Conservation (phyloP, 495 filamentous ascomycete species). For the Polyplosphaeria fusca region DNA sequence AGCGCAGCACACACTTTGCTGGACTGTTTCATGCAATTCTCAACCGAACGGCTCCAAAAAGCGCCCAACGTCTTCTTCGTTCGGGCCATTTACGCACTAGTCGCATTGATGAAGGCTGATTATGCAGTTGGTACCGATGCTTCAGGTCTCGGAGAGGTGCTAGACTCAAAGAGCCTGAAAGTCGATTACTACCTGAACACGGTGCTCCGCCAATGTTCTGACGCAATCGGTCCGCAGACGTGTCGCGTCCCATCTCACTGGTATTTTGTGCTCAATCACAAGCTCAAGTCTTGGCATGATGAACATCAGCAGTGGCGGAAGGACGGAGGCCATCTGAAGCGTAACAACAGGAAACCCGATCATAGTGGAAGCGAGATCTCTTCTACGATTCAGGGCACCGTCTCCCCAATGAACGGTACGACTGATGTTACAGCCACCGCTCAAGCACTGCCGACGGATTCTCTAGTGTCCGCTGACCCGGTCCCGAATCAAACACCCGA, state of each 20-base stretch:
- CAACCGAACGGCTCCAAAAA: slow-evolving; percentile 44
- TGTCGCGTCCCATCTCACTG: slow-evolving; percentile 22
- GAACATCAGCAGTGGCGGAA: slow-evolving; percentile 20
- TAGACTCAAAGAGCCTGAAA: slow-evolving; percentile 46
- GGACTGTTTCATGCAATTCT: slow-evolving; percentile 47
- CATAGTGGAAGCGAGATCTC: neutral
- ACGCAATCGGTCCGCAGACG: slow-evolving; percentile 26
- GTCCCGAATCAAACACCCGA: neutral
- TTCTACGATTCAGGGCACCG: neutral
- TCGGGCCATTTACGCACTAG: slow-evolving; percentile 45
- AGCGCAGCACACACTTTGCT: slow-evolving; percentile 50
- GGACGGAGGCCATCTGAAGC: slow-evolving; percentile 13
- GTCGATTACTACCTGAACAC: slow-evolving; percentile 48
- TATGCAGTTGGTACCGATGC: slow-evolving; percentile 46
- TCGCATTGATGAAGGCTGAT: slow-evolving; percentile 51
- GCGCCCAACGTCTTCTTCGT: slow-evolving; percentile 50
- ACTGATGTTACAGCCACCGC: neutral
- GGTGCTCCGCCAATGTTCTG: slow-evolving; percentile 36
- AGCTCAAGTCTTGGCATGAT: slow-evolving; percentile 25
- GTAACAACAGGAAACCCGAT: neutral
- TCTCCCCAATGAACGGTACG: neutral
- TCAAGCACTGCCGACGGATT: neutral
- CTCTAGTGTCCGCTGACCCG: neutral
- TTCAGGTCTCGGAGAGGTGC: slow-evolving; percentile 46
- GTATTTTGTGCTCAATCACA: slow-evolving; percentile 17